These are phyloP conservation scores for Blastobotrys buckinghamii DNA, from an alignment of 1,139 yeast genomes.

Conservation along the genomic window DNA sequence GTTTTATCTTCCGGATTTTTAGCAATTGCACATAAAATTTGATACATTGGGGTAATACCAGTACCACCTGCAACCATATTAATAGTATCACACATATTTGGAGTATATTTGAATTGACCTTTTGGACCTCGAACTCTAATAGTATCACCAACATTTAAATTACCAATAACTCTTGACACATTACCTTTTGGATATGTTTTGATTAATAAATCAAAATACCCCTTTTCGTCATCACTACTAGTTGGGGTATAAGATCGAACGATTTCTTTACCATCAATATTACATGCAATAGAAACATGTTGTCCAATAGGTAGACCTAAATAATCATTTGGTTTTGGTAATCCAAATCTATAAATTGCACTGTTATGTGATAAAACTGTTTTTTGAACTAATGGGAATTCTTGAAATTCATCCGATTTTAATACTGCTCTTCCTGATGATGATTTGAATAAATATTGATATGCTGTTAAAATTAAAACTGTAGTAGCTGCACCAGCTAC, in stretches of 20 bases:
- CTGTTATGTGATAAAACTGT: conserved; percentile 76
- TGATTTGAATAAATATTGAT: conserved; percentile 15
- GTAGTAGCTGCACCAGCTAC: conserved; percentile 16
- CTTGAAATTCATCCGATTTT: conserved; percentile 60
- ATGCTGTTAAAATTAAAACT: conserved; percentile 16
- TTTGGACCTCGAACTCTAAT: conserved; percentile 87
- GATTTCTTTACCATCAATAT: conserved; percentile 72
- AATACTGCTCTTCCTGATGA: conserved; percentile 43
- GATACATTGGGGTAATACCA: conserved; percentile 93
- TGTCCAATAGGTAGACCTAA: conserved; percentile 95
- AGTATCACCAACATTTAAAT: conserved; percentile 61
- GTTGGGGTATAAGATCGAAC: conserved; percentile 94
- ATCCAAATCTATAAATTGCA: conserved; percentile 77
- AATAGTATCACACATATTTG: conserved; percentile 69
- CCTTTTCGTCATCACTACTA: conserved; percentile 73
- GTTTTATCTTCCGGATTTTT: conserved; percentile 72
- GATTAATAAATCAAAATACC: conserved; percentile 83
- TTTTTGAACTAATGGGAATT: conserved; percentile 80
- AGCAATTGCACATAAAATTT: conserved; percentile 75
- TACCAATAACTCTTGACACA: conserved; percentile 70
- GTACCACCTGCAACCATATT: conserved; percentile 97
- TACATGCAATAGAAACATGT: conserved; percentile 61
- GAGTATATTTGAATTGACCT: conserved; percentile 81
- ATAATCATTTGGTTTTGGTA: conserved; percentile 67
- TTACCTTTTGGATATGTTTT: conserved; percentile 93